These are phyloP conservation scores for Volvariella surrecta DNA, from an alignment of 1,284 basidiomycete species.

Conservation along the genomic window DNA sequence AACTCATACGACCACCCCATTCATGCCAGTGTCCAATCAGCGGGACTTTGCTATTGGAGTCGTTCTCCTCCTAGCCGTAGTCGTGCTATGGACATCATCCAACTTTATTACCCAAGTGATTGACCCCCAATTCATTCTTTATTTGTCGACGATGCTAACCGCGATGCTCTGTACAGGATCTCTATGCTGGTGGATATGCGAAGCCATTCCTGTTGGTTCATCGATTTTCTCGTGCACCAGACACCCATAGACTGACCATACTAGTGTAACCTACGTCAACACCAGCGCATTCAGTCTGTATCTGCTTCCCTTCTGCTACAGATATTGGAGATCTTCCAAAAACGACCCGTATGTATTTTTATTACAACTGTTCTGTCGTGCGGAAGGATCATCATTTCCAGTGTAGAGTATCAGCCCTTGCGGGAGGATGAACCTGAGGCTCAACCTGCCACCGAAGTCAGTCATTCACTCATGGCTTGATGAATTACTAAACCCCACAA, in stretches of 20 bases:
- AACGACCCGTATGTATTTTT: too few relatives aligned
- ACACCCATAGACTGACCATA: conserved; percentile 6
- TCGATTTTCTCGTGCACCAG: conserved; percentile 1
- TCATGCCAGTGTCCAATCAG: conserved; percentile 11
- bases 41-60: conserved; percentile 67
- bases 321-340: conserved; percentile 25
- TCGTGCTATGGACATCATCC: conserved; percentile 77
- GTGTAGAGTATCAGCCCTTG: too few relatives aligned
- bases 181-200: conserved; percentile 66
- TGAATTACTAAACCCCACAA: background rate
- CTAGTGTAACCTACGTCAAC: conserved; percentile 79
- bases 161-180: conserved; percentile 32
- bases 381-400: too few relatives aligned
- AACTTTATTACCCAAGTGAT: conserved; percentile 74
- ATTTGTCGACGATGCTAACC: conserved; percentile 7
- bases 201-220: conserved; percentile 73
- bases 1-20: background rate
- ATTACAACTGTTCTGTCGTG: too few relatives aligned
- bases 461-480: conserved; percentile 1
- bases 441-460: background rate
- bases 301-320: conserved; percentile 58
- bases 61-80: conserved; percentile 66
- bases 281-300: conserved; percentile 89
- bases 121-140: conserved; percentile 8
- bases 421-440: too few relatives aligned